Evolutionary conservation across 768 basidiomycete species (phyloP).

Genomic region (Cytidiella melzeri): DNA sequence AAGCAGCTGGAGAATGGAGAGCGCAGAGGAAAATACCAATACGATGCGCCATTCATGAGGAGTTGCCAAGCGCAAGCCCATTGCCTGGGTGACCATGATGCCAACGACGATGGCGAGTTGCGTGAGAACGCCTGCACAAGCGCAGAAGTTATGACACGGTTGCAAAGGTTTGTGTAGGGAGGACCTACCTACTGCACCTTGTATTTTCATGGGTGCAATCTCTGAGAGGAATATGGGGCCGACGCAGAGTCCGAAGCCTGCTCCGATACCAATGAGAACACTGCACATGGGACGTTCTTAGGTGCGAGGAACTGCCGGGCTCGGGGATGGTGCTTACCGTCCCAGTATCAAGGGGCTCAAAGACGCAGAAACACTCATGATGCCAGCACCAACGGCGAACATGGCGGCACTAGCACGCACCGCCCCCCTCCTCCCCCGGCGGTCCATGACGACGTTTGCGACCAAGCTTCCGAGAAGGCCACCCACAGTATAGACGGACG

Average conservation of each 20-base stretch:
- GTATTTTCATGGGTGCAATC: slow-evolving; percentile 72
- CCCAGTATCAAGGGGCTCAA: slow-evolving; percentile 55
- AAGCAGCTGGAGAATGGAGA: slow-evolving; percentile 55
- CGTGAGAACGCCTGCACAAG: slow-evolving; percentile 76
- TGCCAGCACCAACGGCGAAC: slow-evolving; percentile 48
- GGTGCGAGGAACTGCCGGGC: background rate
- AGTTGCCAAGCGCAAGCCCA: slow-evolving; percentile 67
- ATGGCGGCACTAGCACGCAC: slow-evolving; percentile 51
- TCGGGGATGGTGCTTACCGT: slow-evolving; percentile 37
- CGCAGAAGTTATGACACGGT: too few species aligned
- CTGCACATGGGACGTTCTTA: slow-evolving; percentile 28
- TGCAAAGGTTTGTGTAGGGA: too few species aligned
- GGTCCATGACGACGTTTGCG: slow-evolving; percentile 65
- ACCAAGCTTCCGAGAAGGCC: slow-evolving; percentile 73
- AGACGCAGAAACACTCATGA: slow-evolving; percentile 63
- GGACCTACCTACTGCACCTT: slow-evolving; percentile 61
- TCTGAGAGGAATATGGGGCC: slow-evolving; percentile 82
- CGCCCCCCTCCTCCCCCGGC: slow-evolving; percentile 65
- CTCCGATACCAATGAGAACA: slow-evolving; percentile 60
- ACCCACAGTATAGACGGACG: slow-evolving; percentile 81
- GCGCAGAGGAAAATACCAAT: slow-evolving; percentile 49
- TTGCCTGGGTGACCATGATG: slow-evolving; percentile 77
- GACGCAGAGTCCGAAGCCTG: slow-evolving; percentile 72
- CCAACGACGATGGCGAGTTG: slow-evolving; percentile 82
- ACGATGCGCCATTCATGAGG: slow-evolving; percentile 70